These are phyloP conservation scores for Salvia rosmarinus DNA, from an alignment of 257 asterid species.

Conservation along the genomic window DNA sequence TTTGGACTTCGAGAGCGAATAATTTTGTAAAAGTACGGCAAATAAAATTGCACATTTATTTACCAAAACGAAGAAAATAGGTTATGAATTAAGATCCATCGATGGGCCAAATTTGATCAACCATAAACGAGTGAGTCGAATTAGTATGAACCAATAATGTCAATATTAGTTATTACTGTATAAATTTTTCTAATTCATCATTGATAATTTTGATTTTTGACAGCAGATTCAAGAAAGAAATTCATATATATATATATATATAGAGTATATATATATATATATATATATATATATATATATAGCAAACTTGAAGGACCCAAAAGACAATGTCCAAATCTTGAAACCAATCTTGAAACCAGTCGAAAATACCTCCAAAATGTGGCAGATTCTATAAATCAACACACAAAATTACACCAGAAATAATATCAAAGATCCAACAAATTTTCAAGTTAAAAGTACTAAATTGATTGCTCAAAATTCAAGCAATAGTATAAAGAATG, in stretches of 20 bases:
- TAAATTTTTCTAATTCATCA: background rate
- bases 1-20: background rate
- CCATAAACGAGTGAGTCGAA: background rate
- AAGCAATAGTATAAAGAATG: slow-evolving; percentile 54
- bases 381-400: background rate
- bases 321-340: background rate
- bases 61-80: background rate
- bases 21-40: background rate
- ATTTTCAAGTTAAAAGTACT: background rate
- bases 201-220: background rate
- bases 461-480: background rate
- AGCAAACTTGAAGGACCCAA: background rate
- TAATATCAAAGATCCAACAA: background rate
- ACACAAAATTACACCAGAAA: background rate
- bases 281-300: background rate
- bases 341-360: background rate
- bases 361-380: background rate
- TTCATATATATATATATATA: background rate
- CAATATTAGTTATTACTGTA: background rate
- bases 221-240: background rate
- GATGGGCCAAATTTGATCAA: background rate
- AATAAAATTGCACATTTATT: background rate
- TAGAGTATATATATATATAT: background rate
- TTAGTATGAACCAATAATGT: background rate
- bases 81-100: background rate